These are phyloP conservation scores for Candida neerlandica DNA, from an alignment of 1,139 yeast species.

Conservation along the genomic window DNA sequence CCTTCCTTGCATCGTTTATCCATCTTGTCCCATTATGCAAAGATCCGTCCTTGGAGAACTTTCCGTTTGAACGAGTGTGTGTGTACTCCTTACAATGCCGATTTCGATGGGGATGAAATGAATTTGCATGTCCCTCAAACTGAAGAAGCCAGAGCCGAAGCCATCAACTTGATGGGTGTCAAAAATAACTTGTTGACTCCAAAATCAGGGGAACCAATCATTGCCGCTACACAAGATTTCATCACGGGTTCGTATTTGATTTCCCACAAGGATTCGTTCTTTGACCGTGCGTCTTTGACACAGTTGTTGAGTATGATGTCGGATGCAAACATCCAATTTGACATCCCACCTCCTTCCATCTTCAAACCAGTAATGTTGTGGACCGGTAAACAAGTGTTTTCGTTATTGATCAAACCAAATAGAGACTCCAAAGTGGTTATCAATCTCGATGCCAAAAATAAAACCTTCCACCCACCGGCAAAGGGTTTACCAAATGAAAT, in stretches of 20 bases:
- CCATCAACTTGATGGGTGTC: slow-evolving; percentile 96
- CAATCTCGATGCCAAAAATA: slow-evolving; percentile 92
- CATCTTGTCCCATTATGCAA: slow-evolving; percentile 93
- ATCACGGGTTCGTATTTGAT: slow-evolving; percentile 94
- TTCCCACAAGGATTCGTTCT: slow-evolving; percentile 91
- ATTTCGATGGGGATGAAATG: slow-evolving; percentile 99
- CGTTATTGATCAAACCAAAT: slow-evolving; percentile 84
- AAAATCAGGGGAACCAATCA: slow-evolving; percentile 97
- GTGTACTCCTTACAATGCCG: slow-evolving; percentile 98
- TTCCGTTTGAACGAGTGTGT: slow-evolving; percentile 98
- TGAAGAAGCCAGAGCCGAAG: slow-evolving; percentile 98
- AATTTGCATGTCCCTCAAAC: slow-evolving; percentile 96
- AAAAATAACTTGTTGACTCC: slow-evolving; percentile 94
- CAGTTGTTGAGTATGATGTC: slow-evolving; percentile 94
- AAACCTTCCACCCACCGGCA: slow-evolving; percentile 75
- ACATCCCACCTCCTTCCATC: slow-evolving; percentile 93
- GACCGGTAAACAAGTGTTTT: slow-evolving; percentile 97
- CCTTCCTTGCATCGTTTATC: slow-evolving; percentile 96
- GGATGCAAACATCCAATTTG: slow-evolving; percentile 85
- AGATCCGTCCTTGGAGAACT: slow-evolving; percentile 97
- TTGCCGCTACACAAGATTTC: slow-evolving; percentile 99
- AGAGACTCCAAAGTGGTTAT: slow-evolving; percentile 73
- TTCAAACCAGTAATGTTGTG: slow-evolving; percentile 86
- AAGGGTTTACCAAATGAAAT: slow-evolving; percentile 79
- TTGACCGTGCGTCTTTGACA: slow-evolving; percentile 80